phyloP scores from a whole-genome alignment of 768 basidiomycete genomes.

The Boletus speciosus region DNA sequence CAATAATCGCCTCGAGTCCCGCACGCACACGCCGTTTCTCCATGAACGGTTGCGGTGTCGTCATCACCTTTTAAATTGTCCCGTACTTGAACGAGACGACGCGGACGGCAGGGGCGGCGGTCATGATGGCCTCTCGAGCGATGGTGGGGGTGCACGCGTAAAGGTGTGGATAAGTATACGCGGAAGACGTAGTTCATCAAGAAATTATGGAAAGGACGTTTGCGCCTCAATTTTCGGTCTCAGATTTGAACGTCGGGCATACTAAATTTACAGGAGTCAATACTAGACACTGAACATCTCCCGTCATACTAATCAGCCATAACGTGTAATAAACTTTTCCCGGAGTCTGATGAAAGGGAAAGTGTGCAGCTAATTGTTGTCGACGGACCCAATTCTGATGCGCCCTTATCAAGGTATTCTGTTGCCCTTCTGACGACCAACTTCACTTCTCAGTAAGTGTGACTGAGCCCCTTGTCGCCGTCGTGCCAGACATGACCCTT shows the following conservation, averaged over 20 bases:
- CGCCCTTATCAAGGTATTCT: not conserved
- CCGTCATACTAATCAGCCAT: no score
- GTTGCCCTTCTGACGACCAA: not conserved
- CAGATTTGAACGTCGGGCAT: no score
- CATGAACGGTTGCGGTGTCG: slow-evolving; percentile 66
- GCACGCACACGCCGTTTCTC: slow-evolving; percentile 75
- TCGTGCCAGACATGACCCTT: not conserved
- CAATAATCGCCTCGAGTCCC: slow-evolving; percentile 70
- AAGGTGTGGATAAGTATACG: slow-evolving; percentile 49
- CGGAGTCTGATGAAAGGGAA: not conserved
- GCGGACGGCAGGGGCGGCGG: slow-evolving; percentile 70
- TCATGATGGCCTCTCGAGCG: slow-evolving; percentile 65
- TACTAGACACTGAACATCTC: no score
- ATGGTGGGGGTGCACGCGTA: slow-evolving; percentile 77
- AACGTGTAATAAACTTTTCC: not conserved
- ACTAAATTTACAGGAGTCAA: no score
- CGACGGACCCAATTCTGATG: not conserved
- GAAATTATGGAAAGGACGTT: no score
- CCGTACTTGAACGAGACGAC: slow-evolving; percentile 54
- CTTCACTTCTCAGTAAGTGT: not conserved
- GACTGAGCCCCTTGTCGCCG: no score
- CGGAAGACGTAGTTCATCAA: no score
- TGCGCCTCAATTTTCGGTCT: no score
- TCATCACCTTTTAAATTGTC: slow-evolving; percentile 51
- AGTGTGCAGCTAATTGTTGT: not conserved